phyloP scores from a whole-genome alignment of 2,329 filamentous ascomycete species.

The Gyromitra esculenta region DNA sequence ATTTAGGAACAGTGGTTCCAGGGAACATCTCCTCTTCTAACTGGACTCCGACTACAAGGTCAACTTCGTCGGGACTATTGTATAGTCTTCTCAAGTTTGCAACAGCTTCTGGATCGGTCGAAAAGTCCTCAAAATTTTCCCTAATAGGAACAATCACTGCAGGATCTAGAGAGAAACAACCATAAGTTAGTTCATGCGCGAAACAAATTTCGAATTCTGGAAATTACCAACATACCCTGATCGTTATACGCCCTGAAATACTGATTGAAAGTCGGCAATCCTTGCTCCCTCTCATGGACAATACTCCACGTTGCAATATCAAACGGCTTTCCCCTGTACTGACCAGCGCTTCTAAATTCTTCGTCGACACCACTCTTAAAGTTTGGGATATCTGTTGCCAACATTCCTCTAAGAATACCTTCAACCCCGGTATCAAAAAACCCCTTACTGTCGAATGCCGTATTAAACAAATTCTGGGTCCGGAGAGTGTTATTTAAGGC shows the following conservation, averaged over 20 bases:
- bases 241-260: conserved; percentile 8
- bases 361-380: conserved; percentile 7
- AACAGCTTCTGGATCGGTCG: conserved; percentile 2
- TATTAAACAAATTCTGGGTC: conserved; percentile 3
- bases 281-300: conserved; percentile 11
- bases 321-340: conserved; percentile 10
- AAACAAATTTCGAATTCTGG: not conserved
- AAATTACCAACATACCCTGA: not conserved
- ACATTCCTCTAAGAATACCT: not conserved
- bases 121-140: conserved; percentile 12
- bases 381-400: conserved; percentile 10
- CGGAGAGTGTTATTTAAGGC: conserved; percentile 2
- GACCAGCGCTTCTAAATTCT: conserved; percentile 9
- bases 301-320: conserved; percentile 15
- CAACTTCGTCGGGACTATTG: conserved; percentile 6
- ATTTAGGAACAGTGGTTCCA: conserved; percentile 7
- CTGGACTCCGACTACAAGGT: conserved; percentile 12
- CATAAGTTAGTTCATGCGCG: not conserved
- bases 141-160: conserved; percentile 1
- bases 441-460: not conserved
- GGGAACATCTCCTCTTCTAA: conserved; percentile 9
- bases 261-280: conserved; percentile 8
- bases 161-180: not conserved
- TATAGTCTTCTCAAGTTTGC: conserved; percentile 7
- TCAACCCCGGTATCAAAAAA: conserved; percentile 1